Evolutionary conservation across 768 basidiomycete genomes (phyloP).

Genomic region (Psilocybe sp.): DNA sequence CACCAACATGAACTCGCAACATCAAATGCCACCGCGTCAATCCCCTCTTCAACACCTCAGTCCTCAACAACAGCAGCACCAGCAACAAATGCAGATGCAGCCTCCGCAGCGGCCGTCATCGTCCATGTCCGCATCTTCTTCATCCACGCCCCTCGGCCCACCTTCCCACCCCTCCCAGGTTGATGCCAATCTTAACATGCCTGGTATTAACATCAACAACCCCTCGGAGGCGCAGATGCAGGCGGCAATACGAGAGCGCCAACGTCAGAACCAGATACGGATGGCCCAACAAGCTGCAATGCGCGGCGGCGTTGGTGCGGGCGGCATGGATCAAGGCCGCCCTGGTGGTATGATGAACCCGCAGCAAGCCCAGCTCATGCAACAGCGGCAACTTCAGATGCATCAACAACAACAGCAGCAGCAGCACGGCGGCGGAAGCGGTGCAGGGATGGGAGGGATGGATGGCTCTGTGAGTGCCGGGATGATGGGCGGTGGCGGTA

Average conservation of each 20-base stretch:
- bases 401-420: not conserved
- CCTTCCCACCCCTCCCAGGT: too few species aligned
- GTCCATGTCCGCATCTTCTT: too few species aligned
- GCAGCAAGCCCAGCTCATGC: not conserved
- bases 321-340: conserved; percentile 8
- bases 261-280: conserved; percentile 34
- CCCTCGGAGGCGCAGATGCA: conserved; percentile 32
- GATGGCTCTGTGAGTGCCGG: not conserved
- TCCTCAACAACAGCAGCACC: conserved; percentile 4
- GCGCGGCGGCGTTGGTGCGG: conserved; percentile 5
- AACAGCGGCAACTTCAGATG: conserved; percentile 3
- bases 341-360: conserved; percentile 4
- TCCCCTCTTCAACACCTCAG: not conserved
- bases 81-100: not conserved
- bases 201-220: conserved; percentile 11
- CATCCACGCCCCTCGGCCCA: too few species aligned
- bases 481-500: conserved; percentile 1
- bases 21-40: not conserved
- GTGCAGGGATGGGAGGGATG: conserved; percentile 9
- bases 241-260: conserved; percentile 29
- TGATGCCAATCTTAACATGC: not conserved
- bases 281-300: conserved; percentile 29
- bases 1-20: not conserved
- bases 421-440: not conserved
- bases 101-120: too few species aligned